Conservation (phyloP, 192 early-diverging fungal genomes). For the Jimgerdemannia flammicorona region DNA sequence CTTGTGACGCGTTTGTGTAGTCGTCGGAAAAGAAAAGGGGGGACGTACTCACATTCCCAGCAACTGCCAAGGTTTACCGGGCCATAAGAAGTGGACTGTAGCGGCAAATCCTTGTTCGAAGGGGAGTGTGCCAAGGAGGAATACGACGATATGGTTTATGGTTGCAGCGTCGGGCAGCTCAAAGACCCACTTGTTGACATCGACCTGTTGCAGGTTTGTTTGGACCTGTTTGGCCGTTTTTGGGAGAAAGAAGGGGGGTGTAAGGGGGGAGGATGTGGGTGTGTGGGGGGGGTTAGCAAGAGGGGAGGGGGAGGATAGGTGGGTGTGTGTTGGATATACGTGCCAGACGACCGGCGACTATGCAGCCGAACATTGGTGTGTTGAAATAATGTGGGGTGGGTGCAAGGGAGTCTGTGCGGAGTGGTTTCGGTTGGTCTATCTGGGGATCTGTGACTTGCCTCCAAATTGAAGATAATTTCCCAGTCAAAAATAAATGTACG, state of each 20-base stretch:
- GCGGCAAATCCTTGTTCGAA: conserved; percentile 91
- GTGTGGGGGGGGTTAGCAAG: not conserved
- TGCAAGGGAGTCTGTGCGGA: too few species aligned
- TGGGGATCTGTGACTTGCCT: too few species aligned
- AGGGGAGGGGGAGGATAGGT: not conserved
- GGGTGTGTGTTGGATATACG: not conserved
- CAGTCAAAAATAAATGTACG: too few species aligned
- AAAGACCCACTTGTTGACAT: conserved; percentile 87
- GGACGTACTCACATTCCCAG: conserved; percentile 55
- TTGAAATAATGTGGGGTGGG: not conserved
- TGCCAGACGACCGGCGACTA: conserved; percentile 84
- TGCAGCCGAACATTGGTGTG: conserved; percentile 85
- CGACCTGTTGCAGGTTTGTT: conserved; percentile 87
- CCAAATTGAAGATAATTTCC: too few species aligned
- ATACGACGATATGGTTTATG: conserved; percentile 96
- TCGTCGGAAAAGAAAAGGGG: not conserved
- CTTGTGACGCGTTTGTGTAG: not conserved
- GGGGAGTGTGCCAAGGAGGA: conserved; percentile 79
- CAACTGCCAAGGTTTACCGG: conserved; percentile 71
- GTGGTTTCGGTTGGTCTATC: too few species aligned
- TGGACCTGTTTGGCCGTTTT: conserved; percentile 58
- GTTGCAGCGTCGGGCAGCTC: conserved; percentile 77
- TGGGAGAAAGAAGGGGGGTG: not conserved
- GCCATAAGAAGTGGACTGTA: conserved; percentile 93
- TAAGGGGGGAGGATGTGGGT: conserved; percentile 1